Evolutionary conservation across 768 basidiomycete genomes (phyloP).

Genomic region (Phaffia tasmanica): DNA sequence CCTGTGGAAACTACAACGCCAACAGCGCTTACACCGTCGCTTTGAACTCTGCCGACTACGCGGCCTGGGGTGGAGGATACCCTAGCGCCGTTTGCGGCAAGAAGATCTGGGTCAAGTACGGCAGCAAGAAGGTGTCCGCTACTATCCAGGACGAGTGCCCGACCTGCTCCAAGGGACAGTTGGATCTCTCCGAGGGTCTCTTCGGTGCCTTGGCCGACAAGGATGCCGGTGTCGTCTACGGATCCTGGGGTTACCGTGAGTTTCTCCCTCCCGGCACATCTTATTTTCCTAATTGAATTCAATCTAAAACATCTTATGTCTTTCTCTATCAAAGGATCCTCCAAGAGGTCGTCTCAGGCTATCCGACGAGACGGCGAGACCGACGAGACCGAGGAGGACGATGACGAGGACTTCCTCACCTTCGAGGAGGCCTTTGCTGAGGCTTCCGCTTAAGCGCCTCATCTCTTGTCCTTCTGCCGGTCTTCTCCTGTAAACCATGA

Average conservation of each 20-base stretch:
- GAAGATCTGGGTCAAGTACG: slow-evolving; percentile 1
- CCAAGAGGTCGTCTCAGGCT: too few relatives aligned
- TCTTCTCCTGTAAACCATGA: too few relatives aligned
- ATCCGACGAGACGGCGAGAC: too few relatives aligned
- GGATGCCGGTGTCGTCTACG: background rate
- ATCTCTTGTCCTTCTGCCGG: too few relatives aligned
- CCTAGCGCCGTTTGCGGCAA: slow-evolving; percentile 7
- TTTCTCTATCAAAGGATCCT: too few relatives aligned
- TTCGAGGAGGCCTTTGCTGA: too few relatives aligned
- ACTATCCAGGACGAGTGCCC: slow-evolving; percentile 15
- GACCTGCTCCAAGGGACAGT: slow-evolving; percentile 2
- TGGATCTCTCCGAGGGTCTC: slow-evolving; percentile 7
- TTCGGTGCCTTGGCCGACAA: background rate
- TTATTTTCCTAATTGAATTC: too few relatives aligned
- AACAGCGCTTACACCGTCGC: slow-evolving; percentile 8
- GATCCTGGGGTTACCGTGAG: slow-evolving; percentile 9
- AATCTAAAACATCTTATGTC: too few relatives aligned
- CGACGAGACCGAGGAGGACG: too few relatives aligned
- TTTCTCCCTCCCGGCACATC: background rate
- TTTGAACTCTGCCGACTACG: slow-evolving; percentile 1
- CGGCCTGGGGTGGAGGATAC: slow-evolving; percentile 10
- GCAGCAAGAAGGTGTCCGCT: background rate
- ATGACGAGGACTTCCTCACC: too few relatives aligned
- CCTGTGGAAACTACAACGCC: slow-evolving; percentile 8
- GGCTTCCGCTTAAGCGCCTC: too few relatives aligned